Evolutionary conservation across 495 filamentous ascomycete genomes (phyloP).

Genomic region (Podospora australis): DNA sequence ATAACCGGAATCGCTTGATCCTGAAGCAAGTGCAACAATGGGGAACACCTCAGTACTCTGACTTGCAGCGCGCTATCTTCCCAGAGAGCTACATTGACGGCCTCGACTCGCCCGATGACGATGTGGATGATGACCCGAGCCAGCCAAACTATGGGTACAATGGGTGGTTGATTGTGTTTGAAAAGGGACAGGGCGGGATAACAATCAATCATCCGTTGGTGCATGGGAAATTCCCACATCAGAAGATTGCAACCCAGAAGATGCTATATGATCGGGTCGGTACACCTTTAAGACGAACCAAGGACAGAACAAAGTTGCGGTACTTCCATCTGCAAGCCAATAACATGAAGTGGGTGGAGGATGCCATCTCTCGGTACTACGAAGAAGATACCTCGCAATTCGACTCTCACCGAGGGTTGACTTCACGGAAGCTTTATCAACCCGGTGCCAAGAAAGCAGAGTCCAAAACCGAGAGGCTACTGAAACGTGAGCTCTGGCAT

Average conservation of each 20-base stretch:
- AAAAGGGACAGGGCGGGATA: slow-evolving; percentile 20
- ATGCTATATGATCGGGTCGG: slow-evolving; percentile 17
- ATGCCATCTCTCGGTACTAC: slow-evolving; percentile 21
- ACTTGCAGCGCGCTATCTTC: slow-evolving; percentile 7
- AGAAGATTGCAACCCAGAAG: slow-evolving; percentile 23
- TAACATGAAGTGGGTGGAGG: slow-evolving; percentile 27
- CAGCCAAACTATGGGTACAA: slow-evolving; percentile 24
- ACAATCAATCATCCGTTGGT: slow-evolving; percentile 16
- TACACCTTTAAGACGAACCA: slow-evolving; percentile 14
- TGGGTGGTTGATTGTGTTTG: slow-evolving; percentile 22
- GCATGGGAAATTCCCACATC: slow-evolving; percentile 23
- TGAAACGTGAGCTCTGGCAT: slow-evolving; percentile 25
- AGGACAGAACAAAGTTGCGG: slow-evolving; percentile 18
- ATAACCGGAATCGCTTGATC: slow-evolving; percentile 13
- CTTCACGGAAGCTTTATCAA: slow-evolving; percentile 12
- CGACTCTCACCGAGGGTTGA: slow-evolving; percentile 7
- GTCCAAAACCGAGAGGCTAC: slow-evolving; percentile 21
- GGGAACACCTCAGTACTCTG: slow-evolving; percentile 9
- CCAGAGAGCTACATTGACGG: slow-evolving; percentile 18
- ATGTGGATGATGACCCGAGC: slow-evolving; percentile 17
- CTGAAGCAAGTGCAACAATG: slow-evolving; percentile 19
- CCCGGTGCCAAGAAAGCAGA: slow-evolving; percentile 11
- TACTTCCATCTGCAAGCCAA: slow-evolving; percentile 26
- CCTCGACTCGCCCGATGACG: slow-evolving; percentile 15
- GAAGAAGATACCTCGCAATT: slow-evolving; percentile 16